Conservation (phyloP, 352 stramenopile species). For the Hyaloperonospora brassicae region DNA sequence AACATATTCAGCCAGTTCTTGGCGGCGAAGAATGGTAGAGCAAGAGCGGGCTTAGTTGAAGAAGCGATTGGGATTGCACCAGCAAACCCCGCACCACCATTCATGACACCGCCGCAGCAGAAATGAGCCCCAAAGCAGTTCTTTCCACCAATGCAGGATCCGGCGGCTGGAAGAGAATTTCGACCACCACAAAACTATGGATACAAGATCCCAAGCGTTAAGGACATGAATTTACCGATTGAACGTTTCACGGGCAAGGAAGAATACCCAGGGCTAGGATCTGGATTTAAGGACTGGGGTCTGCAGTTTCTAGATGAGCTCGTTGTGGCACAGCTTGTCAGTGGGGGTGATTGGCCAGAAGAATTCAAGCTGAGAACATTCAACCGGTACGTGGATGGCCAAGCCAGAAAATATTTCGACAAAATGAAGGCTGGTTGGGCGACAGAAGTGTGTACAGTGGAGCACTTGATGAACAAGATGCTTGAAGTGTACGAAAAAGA, state of each 20-base stretch:
- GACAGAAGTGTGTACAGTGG: neutral
- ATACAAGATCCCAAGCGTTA: neutral
- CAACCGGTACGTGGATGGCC: too few relatives aligned
- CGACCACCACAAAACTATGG: neutral
- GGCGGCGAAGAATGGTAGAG: neutral
- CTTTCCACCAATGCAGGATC: neutral
- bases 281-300: neutral
- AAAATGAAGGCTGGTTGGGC: too few relatives aligned
- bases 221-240: neutral
- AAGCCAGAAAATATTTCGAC: too few relatives aligned
- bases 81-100: neutral
- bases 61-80: neutral
- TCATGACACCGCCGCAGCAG: neutral
- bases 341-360: too few relatives aligned
- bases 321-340: too few relatives aligned
- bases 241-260: neutral
- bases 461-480: neutral
- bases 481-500: neutral
- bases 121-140: neutral
- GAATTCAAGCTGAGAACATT: too few relatives aligned
- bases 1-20: neutral
- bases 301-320: too few relatives aligned
- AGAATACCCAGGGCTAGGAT: neutral
- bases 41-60: neutral
- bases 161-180: neutral